Base-by-base conservation (phyloP, 352 stramenopile species). In the Phytophthora macrochlamydospora region DNA sequence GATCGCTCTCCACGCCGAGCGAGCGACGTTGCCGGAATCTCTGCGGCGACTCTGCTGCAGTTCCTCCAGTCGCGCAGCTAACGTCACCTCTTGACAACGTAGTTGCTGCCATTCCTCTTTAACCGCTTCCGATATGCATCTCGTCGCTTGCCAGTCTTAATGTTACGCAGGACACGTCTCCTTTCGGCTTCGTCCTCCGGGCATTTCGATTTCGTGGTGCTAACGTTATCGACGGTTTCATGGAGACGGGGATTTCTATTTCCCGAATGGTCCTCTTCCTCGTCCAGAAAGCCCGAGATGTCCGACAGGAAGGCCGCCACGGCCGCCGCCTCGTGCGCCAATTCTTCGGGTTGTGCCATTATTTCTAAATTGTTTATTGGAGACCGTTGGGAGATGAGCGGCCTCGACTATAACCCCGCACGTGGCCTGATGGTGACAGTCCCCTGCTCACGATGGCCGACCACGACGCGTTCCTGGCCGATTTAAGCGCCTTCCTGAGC, bases 281-380 rank as follows among this genome's bases (percentile, higher is more conserved):
- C 57, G 13, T 67, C 58, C 14, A 67, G 8, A 11, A 71, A 67
- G 12, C n/a, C 30, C 4, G 63, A 61, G 9, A 71, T 58, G 37
- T 71, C 63, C 28, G 51, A 54, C 56, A 71, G 56, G 57, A 71
- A 71, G 8, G 63, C 63, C 8, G 63, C 63, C 18, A 71, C 63
- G 6, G 51, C 56, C 11, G 57, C 50, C 0, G 43, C 49, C 37
- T 65, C 62, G 3, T 56, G 40, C 38, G 30, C n/a, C 18, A 64
- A 30, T 5, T 64, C 53, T 28, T 46, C 56, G 18, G 28, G 53
- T 32, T 29, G 46, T 33, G 46, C 8, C 46, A 52, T 52, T 2
- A 24, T 24, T 24, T 24, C 18, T 24, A 24, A 24, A 24, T 24
- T 24, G 18, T 49, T 49, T 24, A 46, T 24, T 13, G 6, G 40